Evolutionary conservation across 352 stramenopile genomes (phyloP).

Genomic region (Phytophthora citrophthora): DNA sequence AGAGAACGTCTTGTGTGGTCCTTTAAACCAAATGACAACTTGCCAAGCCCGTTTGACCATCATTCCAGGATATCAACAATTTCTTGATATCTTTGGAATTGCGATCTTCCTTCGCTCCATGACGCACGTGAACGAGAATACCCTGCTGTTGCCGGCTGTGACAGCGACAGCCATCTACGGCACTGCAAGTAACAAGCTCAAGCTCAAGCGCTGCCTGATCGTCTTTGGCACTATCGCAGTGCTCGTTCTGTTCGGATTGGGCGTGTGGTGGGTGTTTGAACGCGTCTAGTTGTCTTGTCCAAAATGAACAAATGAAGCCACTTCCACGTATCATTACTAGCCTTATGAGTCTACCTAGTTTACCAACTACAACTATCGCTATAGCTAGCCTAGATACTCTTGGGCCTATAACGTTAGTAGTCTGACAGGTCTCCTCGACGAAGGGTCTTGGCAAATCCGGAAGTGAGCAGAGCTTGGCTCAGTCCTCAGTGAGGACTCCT

Average conservation of each 20-base stretch:
- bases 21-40: too few relatives aligned
- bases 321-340: too few relatives aligned
- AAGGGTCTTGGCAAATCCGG: too few relatives aligned
- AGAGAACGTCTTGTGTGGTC: background rate
- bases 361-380: too few relatives aligned
- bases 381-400: too few relatives aligned
- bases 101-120: constrained; percentile 1
- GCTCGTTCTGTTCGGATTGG: constrained; percentile 7
- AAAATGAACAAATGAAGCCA: too few relatives aligned
- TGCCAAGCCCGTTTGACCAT: background rate
- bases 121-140: background rate
- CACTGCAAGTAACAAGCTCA: constrained; percentile 19
- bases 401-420: too few relatives aligned
- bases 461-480: too few relatives aligned
- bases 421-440: too few relatives aligned
- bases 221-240: constrained; percentile 11
- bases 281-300: too few relatives aligned
- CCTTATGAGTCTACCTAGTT: too few relatives aligned
- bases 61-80: background rate
- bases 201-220: constrained; percentile 25
- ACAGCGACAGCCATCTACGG: constrained; percentile 20
- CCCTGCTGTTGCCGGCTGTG: background rate
- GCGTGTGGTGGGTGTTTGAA: constrained; percentile 16
- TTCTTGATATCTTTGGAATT: background rate
- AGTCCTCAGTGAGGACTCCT: too few relatives aligned